Base-by-base conservation (phyloP, 345 rosid genomes). In the Nephelium lappaceum region DNA sequence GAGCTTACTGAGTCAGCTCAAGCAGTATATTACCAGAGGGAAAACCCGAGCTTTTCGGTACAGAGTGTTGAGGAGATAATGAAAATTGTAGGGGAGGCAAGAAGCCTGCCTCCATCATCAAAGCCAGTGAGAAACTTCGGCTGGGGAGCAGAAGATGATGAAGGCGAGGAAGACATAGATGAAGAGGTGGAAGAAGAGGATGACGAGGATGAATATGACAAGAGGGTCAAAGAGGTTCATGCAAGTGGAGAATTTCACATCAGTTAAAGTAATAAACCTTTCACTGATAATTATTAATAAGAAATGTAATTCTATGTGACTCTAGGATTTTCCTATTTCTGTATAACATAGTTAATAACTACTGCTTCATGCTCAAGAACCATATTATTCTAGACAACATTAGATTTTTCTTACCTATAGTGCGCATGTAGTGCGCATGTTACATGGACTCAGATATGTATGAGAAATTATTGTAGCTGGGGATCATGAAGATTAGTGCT, bases 41-140 rank as follows among this genome's bases (percentile, higher is more conserved):
- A 91, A 73, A 85, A 86, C 74, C 91, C 91, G 10, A 89, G 93
- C 84, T 96, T 81, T 78, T 93, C 93, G 62, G 84, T 81, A 74
- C 99, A 96, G 81, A 96, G 87, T 42, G 88, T 84, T 71, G 98
- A 93, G 10, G 97, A 94, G 75, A 93, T 96, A 38, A 93, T 91
- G 99, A 93, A 89, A 87, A 93, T 94, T 38, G 98, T 96, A 36
- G 89, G 86, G 3, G 97, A 96, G 89, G 99, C 97, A 39, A 93
- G 95, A 88, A 89, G 62, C 79, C 93, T 81, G 27, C 89, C 93
- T 51, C 88, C 92, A 1, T 71, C 92, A 10, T 82, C 95, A 5
- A 87, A 62, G 61, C 68, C 84, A 0, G 81, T 89, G 41, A 88
- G 88, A 85, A 91, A 92, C 47, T 94, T 91, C 31, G 92, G 94